phyloP scores from a whole-genome alignment of 2,329 filamentous ascomycete genomes.

The Penicillium freii region DNA sequence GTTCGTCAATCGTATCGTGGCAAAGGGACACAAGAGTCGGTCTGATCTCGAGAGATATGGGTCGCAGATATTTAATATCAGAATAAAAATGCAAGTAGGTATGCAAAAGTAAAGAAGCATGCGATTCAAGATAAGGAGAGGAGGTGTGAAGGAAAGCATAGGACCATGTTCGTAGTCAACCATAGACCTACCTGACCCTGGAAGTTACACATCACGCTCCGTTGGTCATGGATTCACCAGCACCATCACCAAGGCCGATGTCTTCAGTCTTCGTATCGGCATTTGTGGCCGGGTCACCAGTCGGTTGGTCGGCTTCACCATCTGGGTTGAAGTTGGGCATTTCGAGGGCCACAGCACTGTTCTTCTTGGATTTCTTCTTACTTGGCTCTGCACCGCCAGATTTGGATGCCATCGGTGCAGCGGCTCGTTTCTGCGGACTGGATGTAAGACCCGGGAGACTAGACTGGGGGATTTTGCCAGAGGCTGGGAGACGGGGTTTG shows the following conservation, averaged over 20 bases:
- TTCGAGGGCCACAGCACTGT: constrained; percentile 34
- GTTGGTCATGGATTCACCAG: constrained; percentile 12
- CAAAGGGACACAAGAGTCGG: background rate
- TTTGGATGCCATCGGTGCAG: constrained; percentile 32
- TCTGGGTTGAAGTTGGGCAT: constrained; percentile 22
- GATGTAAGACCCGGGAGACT: constrained; percentile 30
- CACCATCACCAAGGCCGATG: constrained; percentile 35
- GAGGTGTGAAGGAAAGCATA: background rate
- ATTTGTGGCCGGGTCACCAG: constrained; percentile 21
- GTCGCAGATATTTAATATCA: background rate
- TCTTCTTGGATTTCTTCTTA: constrained; percentile 46
- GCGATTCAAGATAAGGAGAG: background rate
- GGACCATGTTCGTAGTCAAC: constrained; percentile 30
- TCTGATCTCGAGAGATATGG: background rate
- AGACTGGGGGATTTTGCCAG: constrained; percentile 44
- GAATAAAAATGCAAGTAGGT: background rate
- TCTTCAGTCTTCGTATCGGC: constrained; percentile 4
- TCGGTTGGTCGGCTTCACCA: constrained; percentile 30
- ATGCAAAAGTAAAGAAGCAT: background rate
- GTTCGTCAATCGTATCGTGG: background rate
- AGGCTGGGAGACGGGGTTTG: constrained; percentile 46
- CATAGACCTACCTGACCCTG: background rate
- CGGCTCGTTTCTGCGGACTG: constrained; percentile 45
- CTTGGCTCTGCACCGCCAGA: constrained; percentile 34
- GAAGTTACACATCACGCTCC: constrained; percentile 31